phyloP scores from a whole-genome alignment of 1,284 basidiomycete genomes.

The Trichosporon coremiiforme region DNA sequence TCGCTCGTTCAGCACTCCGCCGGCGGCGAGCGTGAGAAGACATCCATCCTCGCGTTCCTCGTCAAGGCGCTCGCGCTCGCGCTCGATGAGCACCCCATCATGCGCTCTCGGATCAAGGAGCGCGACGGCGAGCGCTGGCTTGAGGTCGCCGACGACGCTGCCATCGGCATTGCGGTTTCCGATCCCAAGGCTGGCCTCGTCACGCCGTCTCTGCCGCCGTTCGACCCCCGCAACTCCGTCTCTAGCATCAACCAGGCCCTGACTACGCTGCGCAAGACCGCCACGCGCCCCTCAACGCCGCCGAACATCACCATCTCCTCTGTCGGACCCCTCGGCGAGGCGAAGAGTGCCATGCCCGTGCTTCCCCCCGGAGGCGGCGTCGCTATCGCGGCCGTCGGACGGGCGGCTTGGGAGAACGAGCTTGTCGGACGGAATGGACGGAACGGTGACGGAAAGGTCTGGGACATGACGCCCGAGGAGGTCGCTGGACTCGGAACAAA shows the following conservation, averaged over 20 bases:
- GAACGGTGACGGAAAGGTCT: constrained; percentile 58
- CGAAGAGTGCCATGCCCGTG: constrained; percentile 72
- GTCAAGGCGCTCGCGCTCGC: constrained; percentile 80
- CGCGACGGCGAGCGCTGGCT: constrained; percentile 39
- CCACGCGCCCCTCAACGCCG: constrained; percentile 64
- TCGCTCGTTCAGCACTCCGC: constrained; percentile 49
- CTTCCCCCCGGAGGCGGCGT: constrained; percentile 85
- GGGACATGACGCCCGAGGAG: constrained; percentile 59
- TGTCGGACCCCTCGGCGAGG: constrained; percentile 75
- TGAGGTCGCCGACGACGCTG: constrained; percentile 44
- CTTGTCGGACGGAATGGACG: constrained; percentile 31
- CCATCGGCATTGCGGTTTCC: constrained; percentile 50
- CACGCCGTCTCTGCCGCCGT: constrained; percentile 74
- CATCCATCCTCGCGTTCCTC: constrained; percentile 83
- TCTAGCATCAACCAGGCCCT: constrained; percentile 61
- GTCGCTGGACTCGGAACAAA: constrained; percentile 60
- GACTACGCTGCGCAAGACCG: constrained; percentile 62
- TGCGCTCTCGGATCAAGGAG: constrained; percentile 44
- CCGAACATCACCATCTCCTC: constrained; percentile 87
- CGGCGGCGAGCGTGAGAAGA: constrained; percentile 33
- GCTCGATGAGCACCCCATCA: constrained; percentile 65
- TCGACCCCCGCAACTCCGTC: constrained; percentile 67
- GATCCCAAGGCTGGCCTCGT: constrained; percentile 78
- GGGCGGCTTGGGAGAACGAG: constrained; percentile 68
- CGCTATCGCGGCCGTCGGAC: constrained; percentile 84